Conservation (phyloP, 306 rosid species). For the Cicer judaicum region DNA sequence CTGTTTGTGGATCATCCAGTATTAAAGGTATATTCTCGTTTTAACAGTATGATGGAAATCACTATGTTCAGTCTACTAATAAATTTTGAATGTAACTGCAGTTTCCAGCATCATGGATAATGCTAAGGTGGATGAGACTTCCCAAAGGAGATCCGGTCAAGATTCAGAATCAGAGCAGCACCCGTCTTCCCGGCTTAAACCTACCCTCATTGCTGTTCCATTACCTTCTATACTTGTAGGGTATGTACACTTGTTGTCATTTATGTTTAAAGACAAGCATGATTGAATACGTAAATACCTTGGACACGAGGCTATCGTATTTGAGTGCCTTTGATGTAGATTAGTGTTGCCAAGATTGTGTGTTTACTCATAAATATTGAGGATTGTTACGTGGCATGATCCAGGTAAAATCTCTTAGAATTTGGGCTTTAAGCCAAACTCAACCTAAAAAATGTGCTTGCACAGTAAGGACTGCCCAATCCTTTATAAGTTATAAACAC, state of each 20-base stretch:
- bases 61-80: conserved; percentile 39
- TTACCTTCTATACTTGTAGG: conserved; percentile 96
- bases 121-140: conserved; percentile 76
- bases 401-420: background rate
- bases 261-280: conserved; percentile 12
- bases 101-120: conserved; percentile 67
- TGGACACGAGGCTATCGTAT: conserved; percentile 3
- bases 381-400: too few relatives aligned
- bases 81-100: conserved; percentile 45
- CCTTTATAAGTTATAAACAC: background rate
- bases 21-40: conserved; percentile 65
- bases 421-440: background rate
- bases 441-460: background rate
- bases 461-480: background rate
- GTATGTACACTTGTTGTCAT: conserved; percentile 54
- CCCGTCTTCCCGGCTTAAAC: conserved; percentile 67
- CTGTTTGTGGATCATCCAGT: conserved; percentile 79
- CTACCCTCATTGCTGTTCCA: conserved; percentile 79
- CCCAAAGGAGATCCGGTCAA: conserved; percentile 81
- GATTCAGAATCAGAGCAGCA: conserved; percentile 89
- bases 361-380: too few relatives aligned
- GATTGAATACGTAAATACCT: conserved; percentile 25
- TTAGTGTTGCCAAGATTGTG: background rate
- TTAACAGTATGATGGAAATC: conserved; percentile 32
- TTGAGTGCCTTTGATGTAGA: conserved; percentile 11